Percentiles rank a stretch among this genome's conserved stretches.
Evolutionary conservation across 129 eudicot genomes (phyloP).

Genomic region (Dittrichia graveolens): DNA sequence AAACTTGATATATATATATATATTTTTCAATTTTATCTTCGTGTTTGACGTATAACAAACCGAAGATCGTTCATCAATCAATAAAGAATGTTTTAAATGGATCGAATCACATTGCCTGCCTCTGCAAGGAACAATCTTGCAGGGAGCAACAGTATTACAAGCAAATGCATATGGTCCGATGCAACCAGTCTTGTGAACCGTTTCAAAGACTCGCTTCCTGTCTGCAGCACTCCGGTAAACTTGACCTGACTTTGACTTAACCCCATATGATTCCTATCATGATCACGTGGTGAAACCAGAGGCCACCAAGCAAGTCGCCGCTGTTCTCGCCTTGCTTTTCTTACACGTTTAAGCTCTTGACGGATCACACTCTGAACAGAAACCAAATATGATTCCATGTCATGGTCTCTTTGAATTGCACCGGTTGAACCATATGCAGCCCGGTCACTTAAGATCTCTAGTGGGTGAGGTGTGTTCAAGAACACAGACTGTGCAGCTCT

Average conservation of each 20-base stretch:
- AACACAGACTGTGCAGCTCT: slow-evolving; percentile 67
- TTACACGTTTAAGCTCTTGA: slow-evolving; percentile 58
- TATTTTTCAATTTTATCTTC: neutral
- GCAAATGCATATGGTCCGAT: slow-evolving; percentile 74
- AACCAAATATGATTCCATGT: slow-evolving; percentile 70
- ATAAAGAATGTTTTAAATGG: slow-evolving; percentile 33
- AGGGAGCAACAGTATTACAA: slow-evolving; percentile 67
- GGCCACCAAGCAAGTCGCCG: slow-evolving; percentile 77
- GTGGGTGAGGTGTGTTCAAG: slow-evolving; percentile 86
- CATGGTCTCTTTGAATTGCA: slow-evolving; percentile 73
- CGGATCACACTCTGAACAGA: slow-evolving; percentile 70
- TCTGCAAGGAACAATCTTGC: slow-evolving; percentile 47
- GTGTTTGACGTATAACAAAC: neutral
- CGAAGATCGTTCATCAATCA: neutral
- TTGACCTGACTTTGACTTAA: slow-evolving; percentile 36
- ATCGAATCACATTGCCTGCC: slow-evolving; percentile 22
- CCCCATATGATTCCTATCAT: slow-evolving; percentile 14
- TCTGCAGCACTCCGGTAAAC: slow-evolving; percentile 51
- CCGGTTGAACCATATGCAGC: slow-evolving; percentile 80
- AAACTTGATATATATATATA: neutral
- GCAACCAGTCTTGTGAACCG: slow-evolving; percentile 69
- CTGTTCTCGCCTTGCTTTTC: slow-evolving; percentile 58
- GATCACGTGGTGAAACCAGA: slow-evolving; percentile 48
- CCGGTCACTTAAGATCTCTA: slow-evolving; percentile 88
- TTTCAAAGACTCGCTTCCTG: slow-evolving; percentile 59